phyloP scores from a whole-genome alignment of 2,329 filamentous ascomycete species.

The Nemania serpens region DNA sequence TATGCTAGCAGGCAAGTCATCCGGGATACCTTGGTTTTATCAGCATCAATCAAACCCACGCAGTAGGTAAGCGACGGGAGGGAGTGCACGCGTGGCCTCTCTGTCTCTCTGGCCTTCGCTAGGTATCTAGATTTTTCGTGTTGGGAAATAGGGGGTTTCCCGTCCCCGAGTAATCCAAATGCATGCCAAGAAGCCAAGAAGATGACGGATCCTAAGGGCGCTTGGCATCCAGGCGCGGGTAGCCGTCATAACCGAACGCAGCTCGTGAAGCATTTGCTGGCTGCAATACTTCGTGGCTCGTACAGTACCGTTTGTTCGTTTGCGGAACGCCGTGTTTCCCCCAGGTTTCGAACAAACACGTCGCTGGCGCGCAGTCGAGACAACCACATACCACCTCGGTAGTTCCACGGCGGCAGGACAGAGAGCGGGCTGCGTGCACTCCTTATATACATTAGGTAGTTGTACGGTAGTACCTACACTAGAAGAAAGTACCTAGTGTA shows the following conservation, averaged over 20 bases:
- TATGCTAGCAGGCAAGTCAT: too few relatives aligned
- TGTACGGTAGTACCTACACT: too few relatives aligned
- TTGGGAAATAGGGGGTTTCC: constrained; percentile 10
- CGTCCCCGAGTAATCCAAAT: neutral
- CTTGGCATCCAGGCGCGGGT: constrained; percentile 15
- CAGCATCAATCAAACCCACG: neutral
- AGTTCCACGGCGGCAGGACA: too few relatives aligned
- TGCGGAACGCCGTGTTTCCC: neutral
- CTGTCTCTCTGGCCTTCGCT: neutral
- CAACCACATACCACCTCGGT: too few relatives aligned
- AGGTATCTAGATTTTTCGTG: too few relatives aligned
- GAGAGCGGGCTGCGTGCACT: too few relatives aligned
- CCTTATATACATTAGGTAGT: too few relatives aligned
- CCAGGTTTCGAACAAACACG: neutral
- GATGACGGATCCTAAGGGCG: neutral
- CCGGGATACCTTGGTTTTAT: too few relatives aligned
- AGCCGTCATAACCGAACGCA: constrained; percentile 23
- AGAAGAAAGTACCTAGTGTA: too few relatives aligned
- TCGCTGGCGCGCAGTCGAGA: neutral
- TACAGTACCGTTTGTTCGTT: neutral
- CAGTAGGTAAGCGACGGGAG: too few relatives aligned
- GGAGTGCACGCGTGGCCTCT: neutral
- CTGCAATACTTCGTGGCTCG: neutral
- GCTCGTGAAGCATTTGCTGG: neutral
- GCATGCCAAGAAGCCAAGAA: constrained; percentile 23